phyloP scores from a whole-genome alignment of 2,329 filamentous ascomycete genomes.

The Emergomyces africanus region DNA sequence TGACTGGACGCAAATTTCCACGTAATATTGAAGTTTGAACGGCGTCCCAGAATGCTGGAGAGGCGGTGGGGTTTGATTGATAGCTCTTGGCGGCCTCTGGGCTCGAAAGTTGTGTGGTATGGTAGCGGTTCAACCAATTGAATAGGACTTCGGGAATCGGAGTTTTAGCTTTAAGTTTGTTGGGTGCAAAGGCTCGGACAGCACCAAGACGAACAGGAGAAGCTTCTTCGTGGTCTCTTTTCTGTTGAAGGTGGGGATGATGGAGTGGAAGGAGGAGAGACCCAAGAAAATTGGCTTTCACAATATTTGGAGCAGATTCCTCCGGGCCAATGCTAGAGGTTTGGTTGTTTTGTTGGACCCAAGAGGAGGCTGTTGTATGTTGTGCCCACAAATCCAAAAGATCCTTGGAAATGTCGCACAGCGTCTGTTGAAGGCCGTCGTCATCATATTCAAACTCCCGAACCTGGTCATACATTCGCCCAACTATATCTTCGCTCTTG shows the following conservation, averaged over 20 bases:
- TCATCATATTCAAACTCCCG: conserved; percentile 21
- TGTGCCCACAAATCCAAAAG: conserved; percentile 24
- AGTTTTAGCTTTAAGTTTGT: conserved; percentile 16
- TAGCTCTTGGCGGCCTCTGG: conserved; percentile 50
- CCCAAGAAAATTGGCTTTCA: conserved; percentile 69
- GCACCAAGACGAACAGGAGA: conserved; percentile 14
- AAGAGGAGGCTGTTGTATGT: conserved; percentile 32
- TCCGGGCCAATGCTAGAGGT: conserved; percentile 53
- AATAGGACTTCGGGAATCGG: conserved; percentile 66
- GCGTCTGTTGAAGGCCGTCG: conserved; percentile 17
- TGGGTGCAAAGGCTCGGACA: conserved; percentile 19
- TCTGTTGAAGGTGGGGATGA: conserved; percentile 43
- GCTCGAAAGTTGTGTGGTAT: conserved; percentile 59
- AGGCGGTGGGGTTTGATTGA: conserved; percentile 60
- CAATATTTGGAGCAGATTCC: conserved; percentile 47
- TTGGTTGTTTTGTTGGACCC: conserved; percentile 20
- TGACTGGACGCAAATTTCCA: conserved; percentile 55
- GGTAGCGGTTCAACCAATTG: conserved; percentile 66
- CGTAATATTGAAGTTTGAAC: conserved; percentile 63
- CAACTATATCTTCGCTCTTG: conserved; percentile 59
- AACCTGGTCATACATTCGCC: conserved; percentile 45
- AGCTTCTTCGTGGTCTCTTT: conserved; percentile 13
- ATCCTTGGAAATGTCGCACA: conserved; percentile 24
- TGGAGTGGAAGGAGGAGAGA: conserved; percentile 66
- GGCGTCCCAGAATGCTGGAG: conserved; percentile 72